Evolutionary conservation across 164 flowering plant species (phyloP), one percentile per base, ranked within the genome.

Genomic region (Macadamia integrifolia): DNA sequence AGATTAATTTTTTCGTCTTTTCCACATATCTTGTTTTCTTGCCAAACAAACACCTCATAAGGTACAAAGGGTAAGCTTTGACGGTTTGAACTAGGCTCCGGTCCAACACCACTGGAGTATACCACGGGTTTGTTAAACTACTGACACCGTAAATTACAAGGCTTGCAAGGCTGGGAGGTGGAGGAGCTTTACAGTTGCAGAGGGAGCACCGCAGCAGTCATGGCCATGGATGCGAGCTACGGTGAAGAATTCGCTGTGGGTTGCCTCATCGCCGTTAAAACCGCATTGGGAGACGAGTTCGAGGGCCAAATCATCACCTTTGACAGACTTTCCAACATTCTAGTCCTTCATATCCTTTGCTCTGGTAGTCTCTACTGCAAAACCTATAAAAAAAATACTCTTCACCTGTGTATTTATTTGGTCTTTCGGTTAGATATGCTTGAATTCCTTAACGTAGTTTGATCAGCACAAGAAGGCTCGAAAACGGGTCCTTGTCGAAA

Each of bases 281-380:
- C 97, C 35, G 86, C 89, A 11, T 62, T 89, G 6, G 94, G 92
- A 1, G 99, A 94, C 42, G 91, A 89, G 61, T 86, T 92, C 70
- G 82, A 89, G 72, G 98, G 79, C 9, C 91, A 86, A 67, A 81
- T 92, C 74, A 73, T 94, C 84, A 75, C 96, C 79, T 92, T 81
- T 72, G 98, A 92, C 67, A 81, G 82, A 55, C 78, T 72, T 28
- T 87, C 98, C 80, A 90, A 94, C 87, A 78, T 90, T 66, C 90
- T 92, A 73, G 86, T 88, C 17, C 87, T 92, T 83, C 97, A 92
- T 88, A 90, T 90, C 96, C 98, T 87, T 87, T 49, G 3, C 48
- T 52, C n/a, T 61, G 5, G 40, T 5, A 44, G 56, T 12, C 5
- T 18, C 1, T 40, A 28, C 52, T 55, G 3, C 18, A 1, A 9